Base-by-base conservation (phyloP, 805 yeast species). In the Metschnikowia gelsemii region DNA sequence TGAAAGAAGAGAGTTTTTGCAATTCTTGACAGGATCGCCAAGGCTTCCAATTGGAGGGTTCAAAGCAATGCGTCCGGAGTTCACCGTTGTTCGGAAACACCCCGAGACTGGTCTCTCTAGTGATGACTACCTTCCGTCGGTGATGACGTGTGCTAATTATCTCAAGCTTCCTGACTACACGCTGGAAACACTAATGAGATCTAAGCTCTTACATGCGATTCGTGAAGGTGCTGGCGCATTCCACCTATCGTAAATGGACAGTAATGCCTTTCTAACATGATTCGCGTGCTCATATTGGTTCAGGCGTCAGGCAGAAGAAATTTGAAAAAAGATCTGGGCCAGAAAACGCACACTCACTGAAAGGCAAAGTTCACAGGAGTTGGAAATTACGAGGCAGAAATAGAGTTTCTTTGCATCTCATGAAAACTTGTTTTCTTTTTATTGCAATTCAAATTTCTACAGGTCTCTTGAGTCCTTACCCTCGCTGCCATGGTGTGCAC, bases 101-200 rank as follows among this genome's bases (percentile, higher is more conserved):
- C 75, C 83, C n/a, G 98, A 91, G 38, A 80, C 76, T 34, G 84
- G 81, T 0, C 58, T 77, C 19, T 62, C 66, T 9, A 75, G 86
- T 4, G 96, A 91, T 61, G 88, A 82, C 46, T 89, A 84, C 56
- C 70, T 93, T 42, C 98, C 99, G 2, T 87, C 96, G 64, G 99
- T 93, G 2, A 91, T 91, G 99, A 91, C 99, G 0, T 91, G 99
- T 69, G 97, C 95, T 3, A 91, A 91, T 59, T 93, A 91, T 58
- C 71, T 91, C 51, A 91, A 91, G 60, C 66, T 93, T 16, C 98
- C 99, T 4, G 78, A 84, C 48, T 93, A 91, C 58, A 75, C 87
- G 3, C 66, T 76, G 25, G 75, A 72, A 44, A 80, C 72, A 13
- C 62, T 86, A 1, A 73, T 93, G 82, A 67, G 61, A 36, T 58